phyloP scores from a whole-genome alignment of 1,139 yeast species.

The Geotrichum aggregatum region DNA sequence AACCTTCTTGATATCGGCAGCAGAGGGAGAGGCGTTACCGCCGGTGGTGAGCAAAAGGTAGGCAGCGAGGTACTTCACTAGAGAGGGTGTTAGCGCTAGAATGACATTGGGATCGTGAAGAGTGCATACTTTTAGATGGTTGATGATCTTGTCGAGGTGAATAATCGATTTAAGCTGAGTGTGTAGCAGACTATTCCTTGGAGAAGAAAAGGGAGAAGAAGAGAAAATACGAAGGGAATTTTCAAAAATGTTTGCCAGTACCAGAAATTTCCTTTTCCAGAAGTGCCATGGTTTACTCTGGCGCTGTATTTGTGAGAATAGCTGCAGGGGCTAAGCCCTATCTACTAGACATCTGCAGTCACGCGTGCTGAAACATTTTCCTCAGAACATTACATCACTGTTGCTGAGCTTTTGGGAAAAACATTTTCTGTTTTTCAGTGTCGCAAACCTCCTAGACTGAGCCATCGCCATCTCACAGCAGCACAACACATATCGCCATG shows the following conservation, averaged over 20 bases:
- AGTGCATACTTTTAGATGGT: constrained; percentile 27
- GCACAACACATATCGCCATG: constrained; percentile 16
- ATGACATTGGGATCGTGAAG: background rate
- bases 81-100: constrained; percentile 4
- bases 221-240: constrained; percentile 15
- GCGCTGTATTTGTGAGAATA: background rate
- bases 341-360: background rate
- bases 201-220: constrained; percentile 28
- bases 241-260: background rate
- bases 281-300: background rate
- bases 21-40: constrained; percentile 71
- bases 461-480: background rate
- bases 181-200: constrained; percentile 57
- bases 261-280: background rate
- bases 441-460: constrained; percentile 2
- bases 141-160: constrained; percentile 32
- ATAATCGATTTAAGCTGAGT: constrained; percentile 56
- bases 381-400: background rate
- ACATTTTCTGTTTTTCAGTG: background rate
- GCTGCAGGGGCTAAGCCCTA: constrained; percentile 5
- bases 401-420: background rate
- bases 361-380: background rate
- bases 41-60: constrained; percentile 47
- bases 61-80: constrained; percentile 50
- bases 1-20: constrained; percentile 83